Evolutionary conservation across 371 early-diverging fungal species (phyloP).

Genomic region (Syncephalastrum racemosum): DNA sequence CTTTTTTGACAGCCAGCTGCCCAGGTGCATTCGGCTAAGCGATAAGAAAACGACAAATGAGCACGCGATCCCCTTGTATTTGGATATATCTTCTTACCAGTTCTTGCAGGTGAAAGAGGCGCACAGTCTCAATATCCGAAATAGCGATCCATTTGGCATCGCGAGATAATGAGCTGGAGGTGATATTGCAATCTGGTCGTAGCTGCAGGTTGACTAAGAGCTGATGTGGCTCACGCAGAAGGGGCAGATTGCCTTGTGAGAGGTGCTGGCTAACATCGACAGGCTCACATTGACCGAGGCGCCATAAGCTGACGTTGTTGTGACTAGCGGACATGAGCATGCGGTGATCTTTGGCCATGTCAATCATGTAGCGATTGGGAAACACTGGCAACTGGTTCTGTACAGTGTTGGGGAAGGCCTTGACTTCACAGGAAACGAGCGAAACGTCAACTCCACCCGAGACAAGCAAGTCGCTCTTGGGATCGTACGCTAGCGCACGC

Average conservation of each 20-base stretch:
- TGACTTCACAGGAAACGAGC: conserved; percentile 66
- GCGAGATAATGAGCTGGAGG: conserved; percentile 76
- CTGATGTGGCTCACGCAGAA: conserved; percentile 63
- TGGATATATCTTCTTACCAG: conserved; percentile 33
- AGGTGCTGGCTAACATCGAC: background rate
- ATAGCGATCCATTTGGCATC: conserved; percentile 86
- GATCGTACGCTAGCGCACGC: conserved; percentile 76
- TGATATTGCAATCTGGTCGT: conserved; percentile 62
- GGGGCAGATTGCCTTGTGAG: conserved; percentile 21
- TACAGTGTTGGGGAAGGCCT: conserved; percentile 65
- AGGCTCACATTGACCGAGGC: conserved; percentile 59
- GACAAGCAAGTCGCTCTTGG: conserved; percentile 62
- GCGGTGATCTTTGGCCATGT: conserved; percentile 60
- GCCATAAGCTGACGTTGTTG: conserved; percentile 76
- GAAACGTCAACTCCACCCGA: conserved; percentile 85
- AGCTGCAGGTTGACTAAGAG: conserved; percentile 64
- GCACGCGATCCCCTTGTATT: background rate
- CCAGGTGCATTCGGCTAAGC: conserved; percentile 31
- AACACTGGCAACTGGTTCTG: conserved; percentile 76
- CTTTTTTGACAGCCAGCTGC: conserved; percentile 53
- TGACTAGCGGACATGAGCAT: conserved; percentile 60
- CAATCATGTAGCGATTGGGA: conserved; percentile 74
- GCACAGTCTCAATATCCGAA: conserved; percentile 73
- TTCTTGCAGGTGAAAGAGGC: conserved; percentile 68
- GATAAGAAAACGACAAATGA: background rate